These are phyloP conservation scores for Venturia asperata DNA, from an alignment of 2,329 filamentous ascomycete species.

Conservation along the genomic window DNA sequence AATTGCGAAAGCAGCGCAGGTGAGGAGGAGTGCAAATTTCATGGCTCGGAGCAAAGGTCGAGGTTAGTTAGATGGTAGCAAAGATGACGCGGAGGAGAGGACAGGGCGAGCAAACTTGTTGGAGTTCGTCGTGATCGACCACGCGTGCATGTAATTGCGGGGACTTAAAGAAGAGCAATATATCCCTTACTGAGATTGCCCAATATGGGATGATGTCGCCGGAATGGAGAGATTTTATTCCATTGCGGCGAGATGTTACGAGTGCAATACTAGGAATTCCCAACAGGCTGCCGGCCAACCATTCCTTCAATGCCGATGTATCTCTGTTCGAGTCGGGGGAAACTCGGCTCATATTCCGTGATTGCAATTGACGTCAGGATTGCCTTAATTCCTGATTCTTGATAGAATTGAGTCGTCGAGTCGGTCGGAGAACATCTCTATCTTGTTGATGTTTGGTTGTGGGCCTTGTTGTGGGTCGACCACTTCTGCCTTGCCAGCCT, in stretches of 20 bases:
- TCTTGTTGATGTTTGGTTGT: no score
- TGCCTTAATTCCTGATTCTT: no score
- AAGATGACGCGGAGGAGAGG: background rate
- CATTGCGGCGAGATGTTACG: no score
- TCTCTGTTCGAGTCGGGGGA: no score
- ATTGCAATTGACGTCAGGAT: no score
- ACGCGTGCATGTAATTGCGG: background rate
- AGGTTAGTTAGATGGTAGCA: background rate
- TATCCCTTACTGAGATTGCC: background rate
- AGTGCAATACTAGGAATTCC: background rate
- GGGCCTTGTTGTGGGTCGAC: no score
- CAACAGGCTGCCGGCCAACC: background rate
- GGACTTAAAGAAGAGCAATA: background rate
- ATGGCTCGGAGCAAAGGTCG: background rate
- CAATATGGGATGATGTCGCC: background rate
- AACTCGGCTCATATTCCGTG: no score
- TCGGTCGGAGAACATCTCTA: no score
- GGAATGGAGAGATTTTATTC: background rate
- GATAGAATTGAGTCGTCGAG: no score
- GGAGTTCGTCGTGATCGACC: background rate
- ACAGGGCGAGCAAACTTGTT: background rate
- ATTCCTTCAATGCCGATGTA: no score
- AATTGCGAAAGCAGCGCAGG: background rate
- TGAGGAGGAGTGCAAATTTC: constrained; percentile 5
- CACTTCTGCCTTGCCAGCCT: no score